phyloP scores from a whole-genome alignment of 495 filamentous ascomycete species.

The Daldinia grandis region DNA sequence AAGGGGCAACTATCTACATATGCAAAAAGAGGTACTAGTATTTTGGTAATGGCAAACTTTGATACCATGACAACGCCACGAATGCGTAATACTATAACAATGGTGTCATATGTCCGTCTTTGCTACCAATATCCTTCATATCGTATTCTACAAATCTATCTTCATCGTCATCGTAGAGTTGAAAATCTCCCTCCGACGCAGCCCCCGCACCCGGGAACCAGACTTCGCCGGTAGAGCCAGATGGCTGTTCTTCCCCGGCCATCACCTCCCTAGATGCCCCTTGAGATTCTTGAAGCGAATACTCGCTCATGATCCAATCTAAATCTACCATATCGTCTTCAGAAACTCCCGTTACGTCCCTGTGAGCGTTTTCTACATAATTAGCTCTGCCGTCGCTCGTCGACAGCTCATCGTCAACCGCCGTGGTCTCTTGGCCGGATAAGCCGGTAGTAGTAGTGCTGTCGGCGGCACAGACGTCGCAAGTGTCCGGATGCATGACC shows the following conservation, averaged over 20 bases:
- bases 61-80: background rate
- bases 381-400: background rate
- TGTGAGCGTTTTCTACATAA: background rate
- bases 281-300: background rate
- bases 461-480: background rate
- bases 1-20: too few species aligned
- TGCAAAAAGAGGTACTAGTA: background rate
- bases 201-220: background rate
- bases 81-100: background rate
- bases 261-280: background rate
- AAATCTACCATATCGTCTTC: background rate
- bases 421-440: background rate
- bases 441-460: background rate
- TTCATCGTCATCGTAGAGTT: background rate
- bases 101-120: background rate
- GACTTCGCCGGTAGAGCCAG: background rate
- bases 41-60: background rate
- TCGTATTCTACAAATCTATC: background rate
- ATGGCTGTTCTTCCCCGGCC: background rate
- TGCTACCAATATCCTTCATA: background rate
- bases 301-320: background rate
- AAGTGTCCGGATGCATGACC: background rate
- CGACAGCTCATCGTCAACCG: background rate
- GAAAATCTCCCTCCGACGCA: background rate
- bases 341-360: background rate